Evolutionary conservation across 257 asterid species (phyloP).

Genomic region (Penstemon eatonii): DNA sequence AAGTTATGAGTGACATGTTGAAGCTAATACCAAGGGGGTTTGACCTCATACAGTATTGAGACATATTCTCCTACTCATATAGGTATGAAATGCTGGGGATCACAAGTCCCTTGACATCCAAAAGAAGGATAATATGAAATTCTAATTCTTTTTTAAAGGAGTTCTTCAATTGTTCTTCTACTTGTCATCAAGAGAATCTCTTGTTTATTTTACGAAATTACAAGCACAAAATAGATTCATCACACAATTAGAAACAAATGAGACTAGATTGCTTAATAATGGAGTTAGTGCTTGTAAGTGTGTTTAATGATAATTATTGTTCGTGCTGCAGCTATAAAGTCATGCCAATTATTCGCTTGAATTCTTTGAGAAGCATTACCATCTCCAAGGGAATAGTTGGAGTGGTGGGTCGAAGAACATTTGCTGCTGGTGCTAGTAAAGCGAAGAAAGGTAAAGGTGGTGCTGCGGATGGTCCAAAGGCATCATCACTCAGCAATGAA

Average conservation of each 20-base stretch:
- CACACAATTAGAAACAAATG: background rate
- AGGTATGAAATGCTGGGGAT: background rate
- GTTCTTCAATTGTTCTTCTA: background rate
- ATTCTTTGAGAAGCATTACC: constrained; percentile 42
- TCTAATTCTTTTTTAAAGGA: background rate
- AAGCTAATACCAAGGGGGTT: background rate
- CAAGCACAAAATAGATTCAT: no score
- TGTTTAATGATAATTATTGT: background rate
- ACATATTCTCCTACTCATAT: background rate
- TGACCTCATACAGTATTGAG: background rate
- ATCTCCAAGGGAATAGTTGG: constrained; percentile 43
- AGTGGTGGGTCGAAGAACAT: constrained; percentile 54
- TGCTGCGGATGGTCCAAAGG: constrained; percentile 73
- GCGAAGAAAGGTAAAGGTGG: constrained; percentile 91
- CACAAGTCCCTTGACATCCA: background rate
- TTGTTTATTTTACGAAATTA: background rate
- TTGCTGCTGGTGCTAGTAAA: constrained; percentile 82
- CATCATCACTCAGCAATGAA: constrained; percentile 76
- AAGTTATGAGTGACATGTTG: background rate
- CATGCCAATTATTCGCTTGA: constrained; percentile 46
- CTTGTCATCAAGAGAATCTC: background rate
- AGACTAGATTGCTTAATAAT: background rate
- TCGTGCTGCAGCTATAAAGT: constrained; percentile 38
- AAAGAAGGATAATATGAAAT: background rate
- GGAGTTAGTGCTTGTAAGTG: background rate